Base-by-base conservation (phyloP, 345 rosid species). In the Eucalyptus pumila region DNA sequence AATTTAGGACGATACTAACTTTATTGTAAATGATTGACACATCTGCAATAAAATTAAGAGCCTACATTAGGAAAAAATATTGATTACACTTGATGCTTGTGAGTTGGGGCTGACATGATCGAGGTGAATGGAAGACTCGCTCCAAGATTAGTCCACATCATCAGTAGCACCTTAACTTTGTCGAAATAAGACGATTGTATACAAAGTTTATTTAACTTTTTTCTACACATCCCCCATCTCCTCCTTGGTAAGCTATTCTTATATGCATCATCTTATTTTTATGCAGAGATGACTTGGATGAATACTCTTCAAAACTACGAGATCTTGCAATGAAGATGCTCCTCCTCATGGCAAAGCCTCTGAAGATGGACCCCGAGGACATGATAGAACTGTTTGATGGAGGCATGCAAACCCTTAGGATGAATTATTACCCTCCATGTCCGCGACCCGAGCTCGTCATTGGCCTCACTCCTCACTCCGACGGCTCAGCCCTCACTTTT, bases 391-490 rank as follows among this genome's bases (percentile, higher is more conserved):
- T 90, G 32, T 90, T 90, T 87, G 91, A 88, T 49, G 88, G 65
- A 21, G 90, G 90, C 13, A 4, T 14, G 26, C 91, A 90, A 48
- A 21, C 4, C 12, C 5, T 58, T 6, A 88, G 89, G 50, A 83
- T 88, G 87, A 88, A 88, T 12, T 88, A 88, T 67, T 88, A 88
- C 27, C 89, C 89, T 51, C 90, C 87, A 4, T 90, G 91, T 85
- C 91, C 90, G 3, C 87, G 76, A 50, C 91, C 91, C 3, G 88
- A 90, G 30, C 87, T 80, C 12, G 91, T 86, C 3, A 44, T 86
- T 17, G 91, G 91, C 45, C 87, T 90, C 87, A 47, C 72, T 19
- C 87, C 91, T 58, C 91, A 90, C 65, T 87, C 91, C 3, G 90
- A 90, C 72, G 91, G 40, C 5, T 4, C 11, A 0, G 90, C 24